A percentile compares a stretch with the other conserved stretches of the same genome.
These are phyloP conservation scores for Pyropia yezoensis DNA, from an alignment of 23 red algal species.

Conservation along the genomic window DNA sequence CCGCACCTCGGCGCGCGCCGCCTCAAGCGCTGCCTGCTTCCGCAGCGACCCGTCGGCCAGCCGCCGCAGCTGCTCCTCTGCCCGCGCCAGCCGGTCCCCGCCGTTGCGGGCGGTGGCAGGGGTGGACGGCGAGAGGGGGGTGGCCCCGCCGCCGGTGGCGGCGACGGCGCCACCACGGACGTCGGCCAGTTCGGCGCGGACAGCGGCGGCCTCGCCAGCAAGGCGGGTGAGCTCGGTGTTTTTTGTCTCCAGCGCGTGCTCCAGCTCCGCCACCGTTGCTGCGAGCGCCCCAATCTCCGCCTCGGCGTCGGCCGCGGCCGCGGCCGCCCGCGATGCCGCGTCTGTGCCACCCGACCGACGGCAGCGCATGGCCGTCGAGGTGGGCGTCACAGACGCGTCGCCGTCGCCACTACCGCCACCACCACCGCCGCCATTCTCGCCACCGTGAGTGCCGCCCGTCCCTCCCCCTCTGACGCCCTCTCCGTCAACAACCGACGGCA, in stretches of 20 bases:
- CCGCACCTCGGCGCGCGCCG: constrained; percentile 56
- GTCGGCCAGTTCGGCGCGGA: constrained; percentile 44
- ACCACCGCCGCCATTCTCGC: too few species aligned
- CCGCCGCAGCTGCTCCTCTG: constrained; percentile 53
- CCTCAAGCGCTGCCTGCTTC: constrained; percentile 68
- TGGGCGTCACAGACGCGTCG: too few species aligned
- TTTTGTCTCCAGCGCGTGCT: constrained; percentile 61
- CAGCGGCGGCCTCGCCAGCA: constrained; percentile 33
- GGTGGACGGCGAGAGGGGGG: constrained; percentile 14
- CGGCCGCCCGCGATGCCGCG: too few species aligned
- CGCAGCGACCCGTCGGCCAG: constrained; percentile 68
- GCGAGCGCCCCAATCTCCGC: constrained; percentile 32
- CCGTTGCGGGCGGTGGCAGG: neutral
- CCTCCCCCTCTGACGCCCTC: too few species aligned
- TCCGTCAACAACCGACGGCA: too few species aligned
- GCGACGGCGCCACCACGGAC: constrained; percentile 32
- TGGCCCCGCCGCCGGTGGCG: constrained; percentile 9
- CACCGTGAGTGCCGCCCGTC: too few species aligned
- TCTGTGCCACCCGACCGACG: too few species aligned
- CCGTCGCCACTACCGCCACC: too few species aligned
- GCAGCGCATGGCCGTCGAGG: too few species aligned
- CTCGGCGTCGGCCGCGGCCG: neutral
- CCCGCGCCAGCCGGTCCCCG: constrained; percentile 2
- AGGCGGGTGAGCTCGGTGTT: constrained; percentile 56
- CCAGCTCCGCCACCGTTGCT: constrained; percentile 46